Conservation (phyloP, 106 monocot genomes). For the Hemerocallis citrina region DNA sequence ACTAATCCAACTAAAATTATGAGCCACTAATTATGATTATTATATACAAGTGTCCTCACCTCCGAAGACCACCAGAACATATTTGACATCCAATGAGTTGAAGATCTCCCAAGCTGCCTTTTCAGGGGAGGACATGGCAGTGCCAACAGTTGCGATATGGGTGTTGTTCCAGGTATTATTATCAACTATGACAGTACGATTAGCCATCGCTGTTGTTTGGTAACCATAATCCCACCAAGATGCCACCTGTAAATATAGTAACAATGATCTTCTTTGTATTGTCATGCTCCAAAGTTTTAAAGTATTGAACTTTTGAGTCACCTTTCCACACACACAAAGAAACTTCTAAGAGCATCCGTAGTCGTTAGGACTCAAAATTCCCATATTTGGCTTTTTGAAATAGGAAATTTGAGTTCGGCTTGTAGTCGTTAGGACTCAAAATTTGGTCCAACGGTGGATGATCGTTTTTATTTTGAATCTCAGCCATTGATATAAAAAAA, state of each 20-base stretch:
- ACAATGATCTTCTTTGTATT: background rate
- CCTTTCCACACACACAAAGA: too few relatives aligned
- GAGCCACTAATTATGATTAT: background rate
- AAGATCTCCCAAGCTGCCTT: slow-evolving; percentile 96
- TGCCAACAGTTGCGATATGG: slow-evolving; percentile 97
- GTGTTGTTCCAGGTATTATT: slow-evolving; percentile 99
- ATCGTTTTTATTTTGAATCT: too few relatives aligned
- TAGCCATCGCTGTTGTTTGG: slow-evolving; percentile 99
- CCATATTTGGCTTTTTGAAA: too few relatives aligned
- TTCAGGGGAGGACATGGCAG: slow-evolving; percentile 98
- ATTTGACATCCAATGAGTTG: slow-evolving; percentile 93
- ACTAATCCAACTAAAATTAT: background rate
- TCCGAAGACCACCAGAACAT: slow-evolving; percentile 99
- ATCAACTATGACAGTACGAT: slow-evolving; percentile 95
- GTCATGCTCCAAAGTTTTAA: too few relatives aligned
- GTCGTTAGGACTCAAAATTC: too few relatives aligned
- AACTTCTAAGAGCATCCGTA: too few relatives aligned
- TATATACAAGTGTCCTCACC: slow-evolving; percentile 17
- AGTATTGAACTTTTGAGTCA: too few relatives aligned
- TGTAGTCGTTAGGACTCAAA: too few relatives aligned
- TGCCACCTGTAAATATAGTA: slow-evolving; percentile 61
- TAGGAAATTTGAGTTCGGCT: too few relatives aligned
- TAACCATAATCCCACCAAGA: slow-evolving; percentile 99
- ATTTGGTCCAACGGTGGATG: too few relatives aligned
- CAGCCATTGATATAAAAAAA: too few relatives aligned